A percentile compares a stretch with the other conserved stretches of the same genome.
These are phyloP conservation scores for Irpex sp. DNA, from an alignment of 1,284 basidiomycete species.

Conservation along the genomic window DNA sequence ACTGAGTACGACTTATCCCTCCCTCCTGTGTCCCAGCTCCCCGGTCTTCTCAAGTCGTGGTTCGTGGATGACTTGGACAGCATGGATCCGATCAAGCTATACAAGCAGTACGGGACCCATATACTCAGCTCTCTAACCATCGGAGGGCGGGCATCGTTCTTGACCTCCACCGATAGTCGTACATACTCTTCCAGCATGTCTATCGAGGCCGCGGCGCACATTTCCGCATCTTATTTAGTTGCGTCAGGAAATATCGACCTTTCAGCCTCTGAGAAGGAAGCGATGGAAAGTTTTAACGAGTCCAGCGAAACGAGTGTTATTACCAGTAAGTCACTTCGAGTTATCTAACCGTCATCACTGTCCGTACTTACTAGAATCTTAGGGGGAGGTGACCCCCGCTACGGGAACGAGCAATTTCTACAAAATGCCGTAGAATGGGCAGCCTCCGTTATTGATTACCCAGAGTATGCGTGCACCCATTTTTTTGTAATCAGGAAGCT, in stretches of 20 bases:
- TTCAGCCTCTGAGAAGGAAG: neutral
- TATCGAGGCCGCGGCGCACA: constrained; percentile 1
- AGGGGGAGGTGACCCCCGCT: neutral
- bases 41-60: neutral
- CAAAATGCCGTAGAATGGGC: neutral
- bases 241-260: constrained; percentile 1
- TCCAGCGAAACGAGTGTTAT: neutral
- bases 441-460: neutral
- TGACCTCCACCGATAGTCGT: constrained; percentile 1
- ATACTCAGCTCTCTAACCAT: neutral
- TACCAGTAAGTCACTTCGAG: neutral
- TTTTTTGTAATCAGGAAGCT: neutral
- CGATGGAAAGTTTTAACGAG: constrained; percentile 5
- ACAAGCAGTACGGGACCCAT: constrained; percentile 2
- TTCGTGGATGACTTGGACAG: constrained; percentile 3
- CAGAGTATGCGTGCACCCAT: neutral
- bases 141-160: constrained; percentile 1
- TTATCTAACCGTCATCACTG: neutral
- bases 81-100: neutral
- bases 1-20: neutral
- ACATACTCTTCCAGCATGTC: neutral
- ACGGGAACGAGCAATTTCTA: neutral
- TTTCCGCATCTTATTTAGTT: constrained; percentile 1
- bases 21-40: neutral
- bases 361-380: neutral